These are phyloP conservation scores for Diplotaxis tenuifolia DNA, from an alignment of 345 rosid species.

Conservation along the genomic window DNA sequence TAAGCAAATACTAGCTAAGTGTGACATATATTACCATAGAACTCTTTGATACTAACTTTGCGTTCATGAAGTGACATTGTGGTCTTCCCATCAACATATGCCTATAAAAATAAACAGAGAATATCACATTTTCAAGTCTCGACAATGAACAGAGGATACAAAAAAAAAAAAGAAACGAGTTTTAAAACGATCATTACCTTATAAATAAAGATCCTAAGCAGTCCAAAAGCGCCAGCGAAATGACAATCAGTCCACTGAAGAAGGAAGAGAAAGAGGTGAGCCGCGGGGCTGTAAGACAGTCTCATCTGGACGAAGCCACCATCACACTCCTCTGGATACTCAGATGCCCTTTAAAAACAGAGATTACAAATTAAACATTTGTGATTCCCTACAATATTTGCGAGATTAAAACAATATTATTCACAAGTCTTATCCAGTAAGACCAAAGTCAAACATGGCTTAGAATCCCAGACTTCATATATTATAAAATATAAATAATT, in stretches of 20 bases:
- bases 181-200: slow-evolving; percentile 44
- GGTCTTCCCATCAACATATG: slow-evolving; percentile 88
- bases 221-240: slow-evolving; percentile 84
- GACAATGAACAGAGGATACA: neutral
- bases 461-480: neutral
- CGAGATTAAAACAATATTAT: neutral
- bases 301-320: slow-evolving; percentile 97
- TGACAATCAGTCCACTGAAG: slow-evolving; percentile 94
- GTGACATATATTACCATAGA: slow-evolving; percentile 61
- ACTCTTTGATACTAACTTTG: slow-evolving; percentile 80
- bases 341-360: slow-evolving; percentile 65
- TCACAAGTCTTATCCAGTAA: neutral
- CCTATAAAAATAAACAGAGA: slow-evolving; percentile 43
- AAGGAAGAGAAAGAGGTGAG: slow-evolving; percentile 81
- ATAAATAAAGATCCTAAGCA: slow-evolving; percentile 82
- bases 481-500: neutral
- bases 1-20: neutral
- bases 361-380: neutral
- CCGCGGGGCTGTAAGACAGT: slow-evolving; percentile 87
- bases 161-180: no score
- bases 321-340: slow-evolving; percentile 74
- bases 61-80: slow-evolving; percentile 83
- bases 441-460: slow-evolving; percentile 1
- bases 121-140: neutral
- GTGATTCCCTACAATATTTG: neutral